Base-by-base conservation (phyloP, 495 filamentous ascomycete genomes). In the Penicillium macrosclerotiorum region DNA sequence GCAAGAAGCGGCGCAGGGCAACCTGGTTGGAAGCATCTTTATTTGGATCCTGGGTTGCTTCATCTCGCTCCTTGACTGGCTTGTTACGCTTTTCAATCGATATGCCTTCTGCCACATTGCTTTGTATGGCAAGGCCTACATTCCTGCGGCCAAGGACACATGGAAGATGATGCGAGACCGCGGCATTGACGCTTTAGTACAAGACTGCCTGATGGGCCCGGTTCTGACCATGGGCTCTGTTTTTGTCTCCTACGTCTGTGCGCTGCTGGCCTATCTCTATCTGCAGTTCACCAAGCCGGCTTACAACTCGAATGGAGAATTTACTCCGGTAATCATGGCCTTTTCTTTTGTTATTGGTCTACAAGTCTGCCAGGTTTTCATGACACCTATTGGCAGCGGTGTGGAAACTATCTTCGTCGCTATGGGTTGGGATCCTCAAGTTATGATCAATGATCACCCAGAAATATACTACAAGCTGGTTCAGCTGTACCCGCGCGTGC, bases 81-180 rank as follows among this genome's bases (percentile, higher is more conserved):
- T 85, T 0, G 82, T 92, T 4, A 77, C 88, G 44, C 66, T 78
- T 14, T 73, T 75, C 64, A 80, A 78, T 45, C 81, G 88, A 54
- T 96, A 95, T 53, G 90, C 89, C 0, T 96, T 95, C 66, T 88
- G 83, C 14, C 85, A 95, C 63, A 95, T 97, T 57, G 90, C 92
- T 0, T 72, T 96, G 1, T 95, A 96, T 59, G 91, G 91, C 18
- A 91, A 93, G 56, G 65, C 85, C 1, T 96, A 95, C 59, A 77
- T 95, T 42, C 76, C 81, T 4, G 82, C 89, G 2, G 90, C 90
- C 3, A 95, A 92, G 62, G 88, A 89, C 55, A 95, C 88, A 0
- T 93, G 88, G 86, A 81, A 52, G 4, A 88, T 95, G 84, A 88
- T 95, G 75, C 90, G 87, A 55, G 81, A 94, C 59, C 88, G 91